phyloP scores from a whole-genome alignment of 2,329 filamentous ascomycete species.

The Fusarium tjaetaba region DNA sequence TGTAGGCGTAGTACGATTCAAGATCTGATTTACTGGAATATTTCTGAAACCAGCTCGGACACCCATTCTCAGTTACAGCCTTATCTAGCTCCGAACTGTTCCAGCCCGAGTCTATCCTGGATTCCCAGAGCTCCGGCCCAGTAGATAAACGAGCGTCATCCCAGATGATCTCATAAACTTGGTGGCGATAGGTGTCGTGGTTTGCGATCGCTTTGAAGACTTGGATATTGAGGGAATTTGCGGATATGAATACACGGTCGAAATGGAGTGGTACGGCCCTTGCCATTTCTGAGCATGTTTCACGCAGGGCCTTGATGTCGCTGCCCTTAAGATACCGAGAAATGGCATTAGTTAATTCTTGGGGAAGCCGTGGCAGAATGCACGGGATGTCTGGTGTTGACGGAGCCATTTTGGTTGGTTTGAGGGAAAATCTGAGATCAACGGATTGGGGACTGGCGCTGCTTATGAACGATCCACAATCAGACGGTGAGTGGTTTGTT shows the following conservation, averaged over 20 bases:
- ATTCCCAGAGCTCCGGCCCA: not conserved
- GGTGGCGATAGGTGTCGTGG: not conserved
- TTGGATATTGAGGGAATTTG: not conserved
- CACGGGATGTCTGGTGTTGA: not conserved
- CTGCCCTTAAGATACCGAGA: not conserved
- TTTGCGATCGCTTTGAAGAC: not conserved
- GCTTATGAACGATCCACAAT: not conserved
- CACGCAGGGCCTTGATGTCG: not conserved
- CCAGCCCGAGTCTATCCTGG: fast-evolving
- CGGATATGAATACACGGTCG: not conserved
- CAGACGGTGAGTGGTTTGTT: not conserved
- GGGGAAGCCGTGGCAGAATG: not conserved
- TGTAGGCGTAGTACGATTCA: not conserved
- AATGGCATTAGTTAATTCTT: not conserved
- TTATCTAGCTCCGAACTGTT: not conserved
- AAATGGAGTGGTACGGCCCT: not conserved
- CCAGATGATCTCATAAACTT: not conserved
- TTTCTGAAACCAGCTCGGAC: not conserved
- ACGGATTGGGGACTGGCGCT: not conserved
- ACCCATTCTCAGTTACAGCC: not conserved
- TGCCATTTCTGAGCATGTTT: not conserved
- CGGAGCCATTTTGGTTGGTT: not conserved
- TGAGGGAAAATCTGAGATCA: not conserved
- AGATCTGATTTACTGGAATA: not conserved
- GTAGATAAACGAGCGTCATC: not conserved